These are phyloP conservation scores for Aspergillus jensenii DNA, from an alignment of 2,329 filamentous ascomycete species.

Conservation along the genomic window DNA sequence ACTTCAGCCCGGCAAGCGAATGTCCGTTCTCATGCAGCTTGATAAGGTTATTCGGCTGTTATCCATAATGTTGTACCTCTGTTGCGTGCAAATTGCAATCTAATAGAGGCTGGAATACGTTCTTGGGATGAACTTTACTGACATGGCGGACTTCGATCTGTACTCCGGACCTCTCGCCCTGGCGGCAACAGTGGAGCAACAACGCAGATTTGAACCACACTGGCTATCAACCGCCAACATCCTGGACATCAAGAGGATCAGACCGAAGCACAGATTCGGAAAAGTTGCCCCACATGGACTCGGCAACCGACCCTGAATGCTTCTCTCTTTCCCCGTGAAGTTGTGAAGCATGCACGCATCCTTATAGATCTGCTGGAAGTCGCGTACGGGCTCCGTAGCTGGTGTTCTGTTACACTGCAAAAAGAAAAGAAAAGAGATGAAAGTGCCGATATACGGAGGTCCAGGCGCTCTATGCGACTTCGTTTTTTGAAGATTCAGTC, in stretches of 20 bases:
- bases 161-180: background rate
- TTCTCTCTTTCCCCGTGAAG: conserved; percentile 7
- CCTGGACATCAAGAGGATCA: conserved; percentile 17
- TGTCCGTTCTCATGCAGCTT: conserved; percentile 15
- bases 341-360: background rate
- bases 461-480: background rate
- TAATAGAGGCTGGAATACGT: background rate
- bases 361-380: background rate
- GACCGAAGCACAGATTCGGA: conserved; percentile 37
- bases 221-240: background rate
- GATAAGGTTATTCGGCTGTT: conserved; percentile 7
- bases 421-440: background rate
- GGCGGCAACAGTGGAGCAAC: conserved; percentile 5
- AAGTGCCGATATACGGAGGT: conserved; percentile 12
- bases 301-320: conserved; percentile 23
- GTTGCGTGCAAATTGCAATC: background rate
- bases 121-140: background rate
- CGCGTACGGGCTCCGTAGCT: background rate
- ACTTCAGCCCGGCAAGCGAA: background rate
- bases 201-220: background rate
- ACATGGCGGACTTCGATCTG: conserved; percentile 2
- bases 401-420: background rate
- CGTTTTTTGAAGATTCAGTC: background rate
- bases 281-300: conserved; percentile 32
- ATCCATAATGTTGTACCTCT: background rate